These are phyloP conservation scores for Kernera saxatilis DNA, from an alignment of 345 rosid species.

Conservation along the genomic window DNA sequence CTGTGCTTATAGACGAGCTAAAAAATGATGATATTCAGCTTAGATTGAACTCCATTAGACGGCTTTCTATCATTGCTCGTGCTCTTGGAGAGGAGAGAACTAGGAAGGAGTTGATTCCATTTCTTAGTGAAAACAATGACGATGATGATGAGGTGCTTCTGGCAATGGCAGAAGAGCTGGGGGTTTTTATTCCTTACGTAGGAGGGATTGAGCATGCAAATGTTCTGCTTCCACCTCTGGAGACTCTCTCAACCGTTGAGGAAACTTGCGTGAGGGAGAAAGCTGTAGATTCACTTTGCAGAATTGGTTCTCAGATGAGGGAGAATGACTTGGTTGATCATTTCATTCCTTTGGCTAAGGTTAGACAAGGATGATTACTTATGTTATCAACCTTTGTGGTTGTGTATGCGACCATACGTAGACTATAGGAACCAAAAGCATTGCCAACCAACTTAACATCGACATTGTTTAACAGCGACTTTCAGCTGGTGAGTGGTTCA, in stretches of 20 bases:
- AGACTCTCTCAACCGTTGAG: constrained; percentile 63
- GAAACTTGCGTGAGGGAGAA: constrained; percentile 78
- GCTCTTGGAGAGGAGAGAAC: constrained; percentile 81
- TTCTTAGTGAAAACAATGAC: constrained; percentile 70
- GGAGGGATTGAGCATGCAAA: constrained; percentile 67
- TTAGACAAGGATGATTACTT: constrained; percentile 7
- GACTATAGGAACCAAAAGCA: background rate
- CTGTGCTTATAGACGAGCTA: constrained; percentile 69
- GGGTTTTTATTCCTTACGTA: constrained; percentile 70
- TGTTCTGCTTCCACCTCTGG: constrained; percentile 60
- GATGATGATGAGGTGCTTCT: constrained; percentile 79
- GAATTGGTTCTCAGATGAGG: constrained; percentile 70
- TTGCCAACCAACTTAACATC: background rate
- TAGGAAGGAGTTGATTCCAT: constrained; percentile 67
- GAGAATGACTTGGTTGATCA: constrained; percentile 62
- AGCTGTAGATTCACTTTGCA: constrained; percentile 63
- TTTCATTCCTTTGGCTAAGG: constrained; percentile 65
- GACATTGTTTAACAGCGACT: constrained; percentile 42
- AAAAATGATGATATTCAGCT: constrained; percentile 80
- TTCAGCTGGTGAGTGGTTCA: constrained; percentile 84
- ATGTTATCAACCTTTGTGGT: background rate
- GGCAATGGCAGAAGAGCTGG: constrained; percentile 78
- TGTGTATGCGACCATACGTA: background rate
- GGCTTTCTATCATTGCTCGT: constrained; percentile 69
- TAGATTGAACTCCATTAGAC: constrained; percentile 59